Percentiles rank a stretch among this genome's conserved stretches.
Conservation (phyloP, 805 yeast species). For the Candida suzukii region DNA sequence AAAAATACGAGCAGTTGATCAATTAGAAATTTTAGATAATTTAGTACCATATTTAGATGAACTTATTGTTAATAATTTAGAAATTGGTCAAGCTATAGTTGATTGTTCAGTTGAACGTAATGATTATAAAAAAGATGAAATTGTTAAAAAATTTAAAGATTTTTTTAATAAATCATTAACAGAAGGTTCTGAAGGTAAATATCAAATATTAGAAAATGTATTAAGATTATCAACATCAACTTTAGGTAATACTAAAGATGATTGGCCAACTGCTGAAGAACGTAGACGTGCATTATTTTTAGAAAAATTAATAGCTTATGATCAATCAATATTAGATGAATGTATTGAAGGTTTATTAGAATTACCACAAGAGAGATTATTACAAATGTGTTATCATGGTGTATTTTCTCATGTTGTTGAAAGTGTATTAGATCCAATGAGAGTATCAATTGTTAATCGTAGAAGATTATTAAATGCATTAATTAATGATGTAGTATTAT, state of each 20-base stretch:
- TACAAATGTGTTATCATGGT: slow-evolving; percentile 80
- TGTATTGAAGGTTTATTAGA: slow-evolving; percentile 55
- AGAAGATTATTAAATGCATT: slow-evolving; percentile 65
- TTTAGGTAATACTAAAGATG: slow-evolving; percentile 73
- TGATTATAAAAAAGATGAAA: slow-evolving; percentile 52
- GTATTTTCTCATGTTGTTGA: slow-evolving; percentile 89
- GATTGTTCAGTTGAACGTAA: slow-evolving; percentile 56
- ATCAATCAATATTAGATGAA: slow-evolving; percentile 48
- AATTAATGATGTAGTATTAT: slow-evolving; percentile 42
- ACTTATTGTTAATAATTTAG: slow-evolving; percentile 60
- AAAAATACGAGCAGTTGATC: slow-evolving; percentile 57
- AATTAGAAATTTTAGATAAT: slow-evolving; percentile 52
- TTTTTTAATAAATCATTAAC: slow-evolving; percentile 26
- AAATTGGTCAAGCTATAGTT: slow-evolving; percentile 58
- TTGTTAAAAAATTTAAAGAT: slow-evolving; percentile 42
- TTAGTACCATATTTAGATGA: slow-evolving; percentile 60
- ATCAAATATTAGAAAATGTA: slow-evolving; percentile 60
- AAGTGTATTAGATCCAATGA: slow-evolving; percentile 42
- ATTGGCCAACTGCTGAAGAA: slow-evolving; percentile 91
- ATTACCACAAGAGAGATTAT: slow-evolving; percentile 51
- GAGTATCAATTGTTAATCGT: slow-evolving; percentile 38
- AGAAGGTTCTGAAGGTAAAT: slow-evolving; percentile 21
- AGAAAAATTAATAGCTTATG: slow-evolving; percentile 67
- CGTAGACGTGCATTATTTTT: slow-evolving; percentile 71
- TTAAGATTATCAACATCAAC: slow-evolving; percentile 63